Conservation (phyloP, 106 monocot species). For the Apostasia shenzhenica region DNA sequence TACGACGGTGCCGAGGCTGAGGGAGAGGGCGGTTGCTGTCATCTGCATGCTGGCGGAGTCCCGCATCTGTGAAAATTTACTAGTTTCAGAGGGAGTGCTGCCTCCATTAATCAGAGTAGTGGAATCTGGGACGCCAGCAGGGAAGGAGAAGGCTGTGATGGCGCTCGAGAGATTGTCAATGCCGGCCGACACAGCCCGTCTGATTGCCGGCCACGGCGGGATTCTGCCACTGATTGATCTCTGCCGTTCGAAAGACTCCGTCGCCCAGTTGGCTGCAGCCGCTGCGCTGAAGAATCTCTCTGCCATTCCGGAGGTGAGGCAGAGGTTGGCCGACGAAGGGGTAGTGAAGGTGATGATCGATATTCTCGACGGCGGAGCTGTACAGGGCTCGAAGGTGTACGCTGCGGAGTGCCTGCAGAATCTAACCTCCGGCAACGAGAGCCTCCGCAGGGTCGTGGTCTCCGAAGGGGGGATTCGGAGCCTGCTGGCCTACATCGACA, state of each 20-base stretch:
- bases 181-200: slow-evolving; percentile 41
- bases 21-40: slow-evolving; percentile 59
- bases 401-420: slow-evolving; percentile 79
- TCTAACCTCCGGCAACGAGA: slow-evolving; percentile 57
- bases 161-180: slow-evolving; percentile 63
- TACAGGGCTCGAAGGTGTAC: slow-evolving; percentile 45
- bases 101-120: slow-evolving; percentile 58
- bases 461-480: slow-evolving; percentile 54
- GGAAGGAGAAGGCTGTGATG: slow-evolving; percentile 58
- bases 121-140: slow-evolving; percentile 48
- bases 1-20: slow-evolving; percentile 25
- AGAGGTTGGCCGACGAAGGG: slow-evolving; percentile 63
- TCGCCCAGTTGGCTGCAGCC: slow-evolving; percentile 51
- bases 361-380: slow-evolving; percentile 42
- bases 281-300: slow-evolving; percentile 78
- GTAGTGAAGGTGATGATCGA: slow-evolving; percentile 48
- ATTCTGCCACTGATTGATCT: slow-evolving; percentile 45
- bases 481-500: slow-evolving; percentile 54
- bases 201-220: slow-evolving; percentile 57
- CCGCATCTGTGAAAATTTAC: slow-evolving; percentile 28
- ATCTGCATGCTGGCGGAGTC: slow-evolving; percentile 59
- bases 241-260: slow-evolving; percentile 44
- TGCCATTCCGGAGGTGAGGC: slow-evolving; percentile 58
- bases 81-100: slow-evolving; percentile 61
- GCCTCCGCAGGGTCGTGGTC: slow-evolving; percentile 39